Conservation (phyloP, 202 grass and related monocot species). For the Cymbopogon flexuosus region DNA sequence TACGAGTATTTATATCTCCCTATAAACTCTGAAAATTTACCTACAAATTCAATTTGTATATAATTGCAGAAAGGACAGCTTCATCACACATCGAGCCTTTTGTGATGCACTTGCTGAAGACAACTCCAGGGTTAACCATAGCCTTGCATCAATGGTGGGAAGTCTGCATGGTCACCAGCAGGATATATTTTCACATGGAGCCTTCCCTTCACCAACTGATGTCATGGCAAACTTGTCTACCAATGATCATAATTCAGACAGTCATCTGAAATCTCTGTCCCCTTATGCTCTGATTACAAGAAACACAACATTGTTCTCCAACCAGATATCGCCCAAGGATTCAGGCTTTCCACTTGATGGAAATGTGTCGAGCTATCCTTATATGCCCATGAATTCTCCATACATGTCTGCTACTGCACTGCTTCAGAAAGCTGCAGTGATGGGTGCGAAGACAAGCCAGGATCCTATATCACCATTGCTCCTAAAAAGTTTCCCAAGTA, state of each 20-base stretch:
- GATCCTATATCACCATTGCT: constrained; percentile 63
- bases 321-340: constrained; percentile 35
- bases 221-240: constrained; percentile 42
- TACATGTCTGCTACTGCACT: constrained; percentile 65
- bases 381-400: constrained; percentile 51
- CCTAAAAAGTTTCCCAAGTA: constrained; percentile 47
- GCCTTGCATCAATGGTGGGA: constrained; percentile 58
- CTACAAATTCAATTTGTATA: constrained; percentile 14
- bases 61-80: constrained; percentile 58
- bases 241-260: constrained; percentile 38
- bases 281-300: constrained; percentile 53
- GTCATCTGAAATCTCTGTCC: constrained; percentile 42
- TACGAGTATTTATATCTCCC: neutral
- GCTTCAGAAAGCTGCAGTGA: constrained; percentile 64
- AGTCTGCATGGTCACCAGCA: constrained; percentile 48
- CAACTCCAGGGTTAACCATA: constrained; percentile 44
- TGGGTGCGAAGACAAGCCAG: constrained; percentile 57
- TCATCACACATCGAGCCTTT: constrained; percentile 64
- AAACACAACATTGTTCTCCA: constrained; percentile 47
- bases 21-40: neutral
- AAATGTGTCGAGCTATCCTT: constrained; percentile 35
- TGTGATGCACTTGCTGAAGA: constrained; percentile 61
- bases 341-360: constrained; percentile 43
- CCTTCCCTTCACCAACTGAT: constrained; percentile 42
- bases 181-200: constrained; percentile 40